A percentile compares a stretch with the other conserved stretches of the same genome.
Evolutionary conservation across 768 basidiomycete species (phyloP).

Genomic region (Infundibulicybe gibba): DNA sequence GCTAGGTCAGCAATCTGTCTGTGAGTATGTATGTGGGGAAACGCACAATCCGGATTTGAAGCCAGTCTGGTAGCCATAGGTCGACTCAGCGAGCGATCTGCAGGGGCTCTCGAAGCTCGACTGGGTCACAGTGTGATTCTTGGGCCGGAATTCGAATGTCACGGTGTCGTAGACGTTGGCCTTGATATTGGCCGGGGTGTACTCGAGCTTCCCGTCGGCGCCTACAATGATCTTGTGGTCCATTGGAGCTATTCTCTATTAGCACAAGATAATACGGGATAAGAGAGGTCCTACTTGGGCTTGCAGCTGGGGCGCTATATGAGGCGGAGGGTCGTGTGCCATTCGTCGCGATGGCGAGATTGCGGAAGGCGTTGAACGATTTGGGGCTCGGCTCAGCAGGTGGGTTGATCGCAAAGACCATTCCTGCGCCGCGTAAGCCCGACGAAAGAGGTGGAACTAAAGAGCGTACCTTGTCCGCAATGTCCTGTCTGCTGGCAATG

Average conservation of each 20-base stretch:
- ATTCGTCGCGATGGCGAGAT: constrained; percentile 34
- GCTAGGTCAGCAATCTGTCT: neutral
- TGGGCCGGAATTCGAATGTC: constrained; percentile 33
- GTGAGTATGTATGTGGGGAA: neutral
- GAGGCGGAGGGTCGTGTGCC: constrained; percentile 9
- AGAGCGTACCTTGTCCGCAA: constrained; percentile 33
- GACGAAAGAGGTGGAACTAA: neutral
- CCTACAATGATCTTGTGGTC: constrained; percentile 35
- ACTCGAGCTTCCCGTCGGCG: constrained; percentile 25
- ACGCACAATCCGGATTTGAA: neutral
- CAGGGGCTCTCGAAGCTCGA: neutral
- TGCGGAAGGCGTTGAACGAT: constrained; percentile 46
- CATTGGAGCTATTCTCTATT: constrained; percentile 13
- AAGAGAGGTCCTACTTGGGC: too few species aligned
- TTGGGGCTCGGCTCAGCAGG: constrained; percentile 26
- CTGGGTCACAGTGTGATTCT: neutral
- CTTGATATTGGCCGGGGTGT: constrained; percentile 30
- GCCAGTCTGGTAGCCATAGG: neutral
- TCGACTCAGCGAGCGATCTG: neutral
- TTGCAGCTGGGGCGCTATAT: too few species aligned
- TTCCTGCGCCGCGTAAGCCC: constrained; percentile 28
- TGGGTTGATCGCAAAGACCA: constrained; percentile 67
- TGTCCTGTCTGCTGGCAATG: constrained; percentile 51
- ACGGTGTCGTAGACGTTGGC: constrained; percentile 36
- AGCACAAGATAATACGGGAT: too few species aligned